phyloP scores from a whole-genome alignment of 78 protist species.

The Emiliania huxleyi region DNA sequence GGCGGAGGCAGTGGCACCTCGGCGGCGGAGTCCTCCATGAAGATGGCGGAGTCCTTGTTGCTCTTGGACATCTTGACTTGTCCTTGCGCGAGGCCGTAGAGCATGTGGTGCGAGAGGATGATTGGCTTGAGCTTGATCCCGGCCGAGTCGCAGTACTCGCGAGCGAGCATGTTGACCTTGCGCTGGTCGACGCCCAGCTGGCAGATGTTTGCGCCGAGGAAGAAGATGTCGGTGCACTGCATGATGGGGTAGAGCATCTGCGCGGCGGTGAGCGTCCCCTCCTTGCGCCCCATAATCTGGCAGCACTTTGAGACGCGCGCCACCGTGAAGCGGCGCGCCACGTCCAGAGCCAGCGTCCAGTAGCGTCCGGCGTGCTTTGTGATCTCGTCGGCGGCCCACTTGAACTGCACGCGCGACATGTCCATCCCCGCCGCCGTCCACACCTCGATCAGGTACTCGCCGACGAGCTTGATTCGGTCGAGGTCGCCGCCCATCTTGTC shows the following conservation, averaged over 20 bases:
- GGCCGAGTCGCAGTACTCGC: slow-evolving; percentile 89
- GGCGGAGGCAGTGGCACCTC: slow-evolving; percentile 52
- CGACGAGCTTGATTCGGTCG: slow-evolving; percentile 68
- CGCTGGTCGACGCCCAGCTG: slow-evolving; percentile 99
- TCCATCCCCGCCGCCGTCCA: slow-evolving; percentile 98
- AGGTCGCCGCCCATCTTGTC: slow-evolving; percentile 98
- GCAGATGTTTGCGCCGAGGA: slow-evolving; percentile 89
- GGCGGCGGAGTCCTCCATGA: slow-evolving; percentile 91
- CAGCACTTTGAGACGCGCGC: slow-evolving; percentile 89
- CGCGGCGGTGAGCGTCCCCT: slow-evolving; percentile 83
- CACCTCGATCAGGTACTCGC: slow-evolving; percentile 53
- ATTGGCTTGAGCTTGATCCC: slow-evolving; percentile 87
- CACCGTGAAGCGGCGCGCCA: slow-evolving; percentile 51
- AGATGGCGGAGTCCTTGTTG: slow-evolving; percentile 93
- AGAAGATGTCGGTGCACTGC: slow-evolving; percentile 97
- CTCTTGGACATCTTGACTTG: slow-evolving; percentile 95
- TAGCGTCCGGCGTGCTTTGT: slow-evolving; percentile 44
- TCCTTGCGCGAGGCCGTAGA: slow-evolving; percentile 83
- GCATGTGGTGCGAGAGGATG: slow-evolving; percentile 95
- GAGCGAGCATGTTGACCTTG: slow-evolving; percentile 97
- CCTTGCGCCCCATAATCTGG: slow-evolving; percentile 93
- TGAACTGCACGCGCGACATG: slow-evolving; percentile 82
- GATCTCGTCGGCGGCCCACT: slow-evolving; percentile 94
- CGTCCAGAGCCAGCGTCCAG: slow-evolving; percentile 14
- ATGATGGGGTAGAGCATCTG: slow-evolving; percentile 65